Percentiles rank a stretch among this genome's conserved stretches.
Evolutionary conservation across 73 alveolate species (phyloP).

Genomic region (Loxodes magnus): DNA sequence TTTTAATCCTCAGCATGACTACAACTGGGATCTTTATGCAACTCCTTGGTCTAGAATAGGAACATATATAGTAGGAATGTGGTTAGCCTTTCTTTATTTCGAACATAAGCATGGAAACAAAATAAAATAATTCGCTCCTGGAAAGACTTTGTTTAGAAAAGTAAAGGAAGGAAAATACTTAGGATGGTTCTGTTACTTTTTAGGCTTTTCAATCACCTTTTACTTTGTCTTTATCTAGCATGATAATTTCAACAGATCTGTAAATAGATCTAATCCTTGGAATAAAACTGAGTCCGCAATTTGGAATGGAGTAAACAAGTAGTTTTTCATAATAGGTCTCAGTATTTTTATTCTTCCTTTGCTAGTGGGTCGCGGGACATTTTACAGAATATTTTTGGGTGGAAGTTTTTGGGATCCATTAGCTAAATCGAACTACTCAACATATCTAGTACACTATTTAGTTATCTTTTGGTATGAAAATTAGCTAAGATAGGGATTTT

Average conservation of each 20-base stretch:
- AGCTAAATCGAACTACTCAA: conserved; percentile 21
- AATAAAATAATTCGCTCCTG: too few species aligned
- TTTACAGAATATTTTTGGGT: neutral
- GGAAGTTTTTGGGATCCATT: conserved; percentile 11
- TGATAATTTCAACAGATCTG: neutral
- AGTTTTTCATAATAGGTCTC: neutral
- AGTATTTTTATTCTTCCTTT: neutral
- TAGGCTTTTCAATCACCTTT: too few species aligned
- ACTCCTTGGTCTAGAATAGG: conserved; percentile 28
- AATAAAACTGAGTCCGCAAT: neutral
- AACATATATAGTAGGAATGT: conserved; percentile 20
- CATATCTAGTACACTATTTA: conserved; percentile 20
- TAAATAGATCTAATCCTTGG: conserved; percentile 5
- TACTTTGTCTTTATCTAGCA: neutral
- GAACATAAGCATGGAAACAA: too few species aligned
- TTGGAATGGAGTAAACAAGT: neutral
- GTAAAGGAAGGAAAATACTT: too few species aligned
- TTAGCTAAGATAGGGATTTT: conserved; percentile 7
- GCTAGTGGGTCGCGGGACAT: neutral
- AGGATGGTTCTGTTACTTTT: too few species aligned
- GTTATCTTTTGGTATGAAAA: neutral
- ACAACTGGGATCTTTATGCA: neutral
- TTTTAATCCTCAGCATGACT: neutral
- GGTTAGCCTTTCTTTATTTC: conserved; percentile 15
- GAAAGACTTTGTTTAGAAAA: too few species aligned